Evolutionary conservation across 2,329 filamentous ascomycete species (phyloP).

Genomic region (Lecanosticta acicola): DNA sequence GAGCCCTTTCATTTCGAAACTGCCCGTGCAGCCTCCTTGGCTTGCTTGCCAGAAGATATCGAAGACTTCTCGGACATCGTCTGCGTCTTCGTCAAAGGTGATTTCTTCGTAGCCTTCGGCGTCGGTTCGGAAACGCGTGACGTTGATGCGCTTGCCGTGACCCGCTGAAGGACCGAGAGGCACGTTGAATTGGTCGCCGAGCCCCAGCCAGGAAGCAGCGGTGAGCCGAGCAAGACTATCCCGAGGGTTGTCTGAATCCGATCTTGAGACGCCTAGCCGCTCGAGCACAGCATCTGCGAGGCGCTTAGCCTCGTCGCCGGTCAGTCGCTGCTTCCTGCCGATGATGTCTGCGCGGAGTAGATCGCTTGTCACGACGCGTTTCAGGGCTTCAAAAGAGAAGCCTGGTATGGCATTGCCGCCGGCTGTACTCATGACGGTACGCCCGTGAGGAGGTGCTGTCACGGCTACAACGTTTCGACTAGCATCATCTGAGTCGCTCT

Average conservation of each 20-base stretch:
- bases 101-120: constrained; percentile 32
- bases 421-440: not conserved
- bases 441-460: not conserved
- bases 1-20: constrained; percentile 41
- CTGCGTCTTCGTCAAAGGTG: constrained; percentile 34
- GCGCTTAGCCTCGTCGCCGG: constrained; percentile 43
- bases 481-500: constrained; percentile 20
- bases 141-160: constrained; percentile 35
- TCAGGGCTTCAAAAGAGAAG: constrained; percentile 39
- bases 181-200: constrained; percentile 30
- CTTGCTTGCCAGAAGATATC: constrained; percentile 41
- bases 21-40: constrained; percentile 38
- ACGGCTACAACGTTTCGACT: constrained; percentile 9
- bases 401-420: constrained; percentile 8
- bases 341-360: constrained; percentile 42
- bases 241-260: constrained; percentile 30
- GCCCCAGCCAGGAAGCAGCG: constrained; percentile 40
- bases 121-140: constrained; percentile 37
- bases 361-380: constrained; percentile 43
- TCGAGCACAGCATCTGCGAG: constrained; percentile 42
- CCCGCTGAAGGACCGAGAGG: constrained; percentile 34
- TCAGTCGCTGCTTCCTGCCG: constrained; percentile 36
- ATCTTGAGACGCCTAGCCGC: constrained; percentile 33
- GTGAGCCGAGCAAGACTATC: constrained; percentile 37
- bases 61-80: constrained; percentile 40